Evolutionary conservation across 257 asterid genomes (phyloP).

Genomic region (Penstemon eatonii): DNA sequence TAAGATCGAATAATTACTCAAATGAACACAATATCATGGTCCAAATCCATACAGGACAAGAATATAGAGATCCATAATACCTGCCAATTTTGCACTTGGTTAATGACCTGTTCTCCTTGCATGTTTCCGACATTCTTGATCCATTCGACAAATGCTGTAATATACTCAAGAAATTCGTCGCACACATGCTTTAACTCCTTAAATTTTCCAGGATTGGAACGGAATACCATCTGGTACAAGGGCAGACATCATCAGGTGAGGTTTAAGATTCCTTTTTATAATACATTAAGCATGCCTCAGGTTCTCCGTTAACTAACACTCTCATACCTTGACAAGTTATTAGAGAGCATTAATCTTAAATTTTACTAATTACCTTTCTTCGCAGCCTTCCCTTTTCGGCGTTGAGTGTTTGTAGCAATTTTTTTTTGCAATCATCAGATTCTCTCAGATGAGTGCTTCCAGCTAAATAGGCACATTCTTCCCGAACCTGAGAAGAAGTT

Average conservation of each 20-base stretch:
- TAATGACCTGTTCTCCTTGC: constrained; percentile 36
- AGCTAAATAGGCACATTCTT: constrained; percentile 65
- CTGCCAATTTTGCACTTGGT: constrained; percentile 77
- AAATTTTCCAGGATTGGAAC: constrained; percentile 66
- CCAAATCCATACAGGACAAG: constrained; percentile 9
- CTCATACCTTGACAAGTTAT: too few species aligned
- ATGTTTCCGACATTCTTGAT: constrained; percentile 36
- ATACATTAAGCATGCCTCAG: not conserved
- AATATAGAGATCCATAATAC: constrained; percentile 33
- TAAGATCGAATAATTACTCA: constrained; percentile 20
- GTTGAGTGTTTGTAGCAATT: constrained; percentile 59
- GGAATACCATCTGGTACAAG: constrained; percentile 62
- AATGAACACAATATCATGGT: constrained; percentile 12
- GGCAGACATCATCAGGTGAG: constrained; percentile 18
- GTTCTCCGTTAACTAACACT: not conserved
- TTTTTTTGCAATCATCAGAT: constrained; percentile 38
- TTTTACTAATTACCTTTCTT: constrained; percentile 44
- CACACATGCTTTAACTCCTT: constrained; percentile 57
- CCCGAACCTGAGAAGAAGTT: constrained; percentile 52
- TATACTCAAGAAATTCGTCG: constrained; percentile 51
- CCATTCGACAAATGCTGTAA: constrained; percentile 45
- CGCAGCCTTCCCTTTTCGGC: constrained; percentile 54
- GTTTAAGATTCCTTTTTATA: not conserved
- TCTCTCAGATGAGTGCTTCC: constrained; percentile 60
- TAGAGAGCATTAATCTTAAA: not conserved